A percentile compares a stretch with the other conserved stretches of the same genome.
Conservation (phyloP, 2,329 filamentous ascomycete species). For the Thielaviopsis ethacetica region DNA sequence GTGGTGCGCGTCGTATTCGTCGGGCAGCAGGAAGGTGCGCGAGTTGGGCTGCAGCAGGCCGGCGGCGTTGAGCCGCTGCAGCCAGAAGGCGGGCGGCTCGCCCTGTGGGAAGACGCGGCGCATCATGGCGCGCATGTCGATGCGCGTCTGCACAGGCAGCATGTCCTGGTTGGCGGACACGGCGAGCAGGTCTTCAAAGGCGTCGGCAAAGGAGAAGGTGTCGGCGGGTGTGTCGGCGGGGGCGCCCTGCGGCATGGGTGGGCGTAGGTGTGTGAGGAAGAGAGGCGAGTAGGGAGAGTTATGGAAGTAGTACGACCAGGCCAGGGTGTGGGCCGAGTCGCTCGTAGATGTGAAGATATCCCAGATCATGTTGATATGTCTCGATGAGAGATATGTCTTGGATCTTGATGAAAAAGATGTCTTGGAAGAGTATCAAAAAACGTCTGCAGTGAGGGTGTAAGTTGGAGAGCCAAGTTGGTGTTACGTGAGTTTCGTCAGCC, state of each 20-base stretch:
- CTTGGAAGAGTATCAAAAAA: not conserved
- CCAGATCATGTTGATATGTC: slow-evolving; percentile 5
- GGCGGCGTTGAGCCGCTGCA: slow-evolving; percentile 22
- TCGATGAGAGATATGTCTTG: not conserved
- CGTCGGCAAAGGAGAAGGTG: slow-evolving; percentile 37
- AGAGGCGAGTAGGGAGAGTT: slow-evolving; percentile 28
- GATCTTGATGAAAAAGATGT: not conserved
- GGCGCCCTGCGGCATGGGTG: slow-evolving; percentile 30
- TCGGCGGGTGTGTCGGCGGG: slow-evolving; percentile 21
- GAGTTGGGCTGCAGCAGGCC: slow-evolving; percentile 21
- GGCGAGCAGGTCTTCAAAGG: slow-evolving; percentile 40
- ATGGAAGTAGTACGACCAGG: slow-evolving; percentile 9
- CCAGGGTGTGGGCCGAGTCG: slow-evolving; percentile 4
- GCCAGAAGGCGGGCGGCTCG: slow-evolving; percentile 27
- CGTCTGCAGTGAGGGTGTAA: not conserved
- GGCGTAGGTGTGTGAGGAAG: slow-evolving; percentile 27
- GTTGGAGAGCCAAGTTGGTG: not conserved
- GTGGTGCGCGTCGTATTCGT: slow-evolving; percentile 2
- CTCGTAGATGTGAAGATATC: slow-evolving; percentile 7
- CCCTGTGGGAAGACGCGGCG: slow-evolving; percentile 23
- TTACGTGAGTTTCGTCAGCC: not conserved
- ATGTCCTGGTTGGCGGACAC: slow-evolving; percentile 27
- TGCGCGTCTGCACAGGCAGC: slow-evolving; percentile 22
- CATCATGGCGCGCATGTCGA: slow-evolving; percentile 22
- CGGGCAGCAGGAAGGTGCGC: slow-evolving; percentile 12